These are phyloP conservation scores for Cairneyella variabilis DNA, from an alignment of 495 filamentous ascomycete species.

Conservation along the genomic window DNA sequence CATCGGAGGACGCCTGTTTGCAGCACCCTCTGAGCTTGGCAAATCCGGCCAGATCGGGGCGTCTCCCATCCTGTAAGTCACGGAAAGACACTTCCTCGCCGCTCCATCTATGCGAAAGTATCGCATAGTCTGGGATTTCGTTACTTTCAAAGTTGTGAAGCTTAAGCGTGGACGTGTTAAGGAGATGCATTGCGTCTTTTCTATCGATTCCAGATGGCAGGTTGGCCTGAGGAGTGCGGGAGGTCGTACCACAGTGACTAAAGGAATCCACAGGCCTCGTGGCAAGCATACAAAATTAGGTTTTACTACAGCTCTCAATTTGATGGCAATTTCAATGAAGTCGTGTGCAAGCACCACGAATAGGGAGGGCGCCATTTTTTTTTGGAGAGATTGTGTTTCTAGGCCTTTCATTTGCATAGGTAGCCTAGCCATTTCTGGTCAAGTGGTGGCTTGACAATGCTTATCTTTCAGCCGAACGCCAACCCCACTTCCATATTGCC, in stretches of 20 bases:
- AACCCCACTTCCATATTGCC: neutral
- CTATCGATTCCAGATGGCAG: neutral
- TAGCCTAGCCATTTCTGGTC: neutral
- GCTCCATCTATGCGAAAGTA: constrained; percentile 14
- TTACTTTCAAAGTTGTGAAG: neutral
- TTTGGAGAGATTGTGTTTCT: neutral
- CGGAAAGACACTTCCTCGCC: constrained; percentile 1
- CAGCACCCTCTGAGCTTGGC: constrained; percentile 4
- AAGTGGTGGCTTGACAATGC: neutral
- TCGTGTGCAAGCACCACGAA: neutral
- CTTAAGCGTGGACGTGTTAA: constrained; percentile 7
- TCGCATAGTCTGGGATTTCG: constrained; percentile 18
- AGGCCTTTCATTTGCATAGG: neutral
- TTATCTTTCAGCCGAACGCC: neutral
- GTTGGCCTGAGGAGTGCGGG: neutral
- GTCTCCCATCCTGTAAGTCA: neutral
- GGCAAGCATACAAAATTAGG: neutral
- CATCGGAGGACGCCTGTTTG: neutral
- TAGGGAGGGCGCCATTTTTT: neutral
- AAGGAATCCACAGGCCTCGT: neutral
- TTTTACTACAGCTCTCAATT: neutral
- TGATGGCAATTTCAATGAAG: neutral
- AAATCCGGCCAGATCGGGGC: constrained; percentile 23
- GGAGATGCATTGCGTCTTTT: constrained; percentile 27
- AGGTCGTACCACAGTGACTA: neutral